Conservation (phyloP, 176 grass and related monocot genomes). For the Oryza longistaminata region DNA sequence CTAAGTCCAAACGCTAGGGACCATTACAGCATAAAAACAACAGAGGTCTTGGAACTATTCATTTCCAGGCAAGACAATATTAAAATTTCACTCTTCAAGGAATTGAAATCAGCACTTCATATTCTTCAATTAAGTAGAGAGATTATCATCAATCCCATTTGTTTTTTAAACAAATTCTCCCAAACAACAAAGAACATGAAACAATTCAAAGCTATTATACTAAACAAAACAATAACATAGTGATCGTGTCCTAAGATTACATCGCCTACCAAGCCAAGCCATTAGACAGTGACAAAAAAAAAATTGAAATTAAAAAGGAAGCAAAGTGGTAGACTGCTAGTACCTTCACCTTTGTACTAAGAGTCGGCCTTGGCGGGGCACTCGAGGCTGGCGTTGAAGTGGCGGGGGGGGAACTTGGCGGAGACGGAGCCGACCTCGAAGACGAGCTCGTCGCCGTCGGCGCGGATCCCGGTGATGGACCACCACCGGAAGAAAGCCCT, state of each 20-base stretch:
- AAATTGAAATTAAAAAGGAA: neutral
- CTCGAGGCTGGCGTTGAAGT: slow-evolving; percentile 65
- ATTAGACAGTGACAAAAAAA: neutral
- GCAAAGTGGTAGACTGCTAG: neutral
- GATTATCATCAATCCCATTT: neutral
- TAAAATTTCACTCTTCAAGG: neutral
- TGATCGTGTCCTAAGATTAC: neutral
- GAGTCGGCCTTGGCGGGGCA: slow-evolving; percentile 44
- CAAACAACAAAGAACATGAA: neutral
- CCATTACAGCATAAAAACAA: neutral
- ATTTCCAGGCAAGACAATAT: neutral
- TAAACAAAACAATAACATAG: neutral
- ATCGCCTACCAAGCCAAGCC: neutral
- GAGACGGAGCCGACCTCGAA: slow-evolving; percentile 59
- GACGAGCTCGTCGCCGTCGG: slow-evolving; percentile 57
- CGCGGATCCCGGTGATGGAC: slow-evolving; percentile 62
- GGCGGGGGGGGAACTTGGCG: slow-evolving; percentile 52
- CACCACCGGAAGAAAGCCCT: slow-evolving; percentile 65
- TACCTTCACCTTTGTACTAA: slow-evolving; percentile 14
- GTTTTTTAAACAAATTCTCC: neutral
- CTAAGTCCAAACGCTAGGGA: neutral
- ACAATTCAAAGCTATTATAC: neutral
- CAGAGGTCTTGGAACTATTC: neutral
- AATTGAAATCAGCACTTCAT: neutral
- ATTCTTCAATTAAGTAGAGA: neutral